Percentiles rank a stretch among this genome's conserved stretches.
These are phyloP conservation scores for Leishmania aethiopica DNA, from an alignment of 208 protist species.

Conservation along the genomic window DNA sequence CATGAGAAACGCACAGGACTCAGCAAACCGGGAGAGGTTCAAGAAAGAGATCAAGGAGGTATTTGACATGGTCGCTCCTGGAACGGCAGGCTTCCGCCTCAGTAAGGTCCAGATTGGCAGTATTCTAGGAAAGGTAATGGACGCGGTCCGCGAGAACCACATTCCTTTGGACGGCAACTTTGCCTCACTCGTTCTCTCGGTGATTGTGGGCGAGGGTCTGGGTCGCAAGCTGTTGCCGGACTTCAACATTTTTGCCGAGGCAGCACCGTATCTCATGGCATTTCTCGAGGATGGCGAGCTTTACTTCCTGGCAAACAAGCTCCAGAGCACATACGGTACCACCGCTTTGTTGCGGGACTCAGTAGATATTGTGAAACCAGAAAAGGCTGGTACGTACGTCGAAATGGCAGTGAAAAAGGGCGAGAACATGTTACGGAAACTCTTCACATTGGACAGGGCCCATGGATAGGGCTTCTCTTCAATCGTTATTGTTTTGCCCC, in stretches of 20 bases:
- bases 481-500: constrained; percentile 5
- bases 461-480: constrained; percentile 9
- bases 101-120: constrained; percentile 81
- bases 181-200: constrained; percentile 87
- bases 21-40: constrained; percentile 62
- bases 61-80: constrained; percentile 80
- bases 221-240: constrained; percentile 86
- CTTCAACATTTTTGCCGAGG: constrained; percentile 91
- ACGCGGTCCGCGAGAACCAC: constrained; percentile 77
- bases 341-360: constrained; percentile 63
- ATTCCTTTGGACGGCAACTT: constrained; percentile 93
- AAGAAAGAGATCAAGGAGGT: constrained; percentile 72
- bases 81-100: constrained; percentile 76
- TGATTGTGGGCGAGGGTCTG: constrained; percentile 92
- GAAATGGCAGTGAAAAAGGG: constrained; percentile 45
- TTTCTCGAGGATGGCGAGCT: constrained; percentile 77
- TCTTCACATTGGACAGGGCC: constrained; percentile 24
- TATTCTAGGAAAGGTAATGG: constrained; percentile 79
- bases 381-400: constrained; percentile 55
- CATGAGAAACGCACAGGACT: constrained; percentile 14
- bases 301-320: constrained; percentile 67
- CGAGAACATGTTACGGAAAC: constrained; percentile 19
- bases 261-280: constrained; percentile 82
- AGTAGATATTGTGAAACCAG: constrained; percentile 51
- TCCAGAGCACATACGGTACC: constrained; percentile 67